Conservation (phyloP, 2,329 filamentous ascomycete species). For the Hypoxylon sp. region DNA sequence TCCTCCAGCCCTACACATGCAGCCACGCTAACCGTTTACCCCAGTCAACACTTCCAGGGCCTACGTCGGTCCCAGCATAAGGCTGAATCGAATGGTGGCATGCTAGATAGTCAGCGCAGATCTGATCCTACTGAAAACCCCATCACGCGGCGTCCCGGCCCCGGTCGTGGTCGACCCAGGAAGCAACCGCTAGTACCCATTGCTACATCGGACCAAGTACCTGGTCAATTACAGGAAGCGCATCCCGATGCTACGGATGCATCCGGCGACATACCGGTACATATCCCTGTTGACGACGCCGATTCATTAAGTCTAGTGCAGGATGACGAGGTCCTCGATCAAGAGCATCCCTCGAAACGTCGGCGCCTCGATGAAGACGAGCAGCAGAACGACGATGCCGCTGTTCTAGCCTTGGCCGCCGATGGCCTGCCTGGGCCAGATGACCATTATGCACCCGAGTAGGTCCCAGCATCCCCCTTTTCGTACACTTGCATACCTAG, state of each 20-base stretch:
- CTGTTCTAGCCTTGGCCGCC: slow-evolving; percentile 43
- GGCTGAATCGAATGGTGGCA: slow-evolving; percentile 52
- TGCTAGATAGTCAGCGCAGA: slow-evolving; percentile 49
- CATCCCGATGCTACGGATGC: slow-evolving; percentile 20
- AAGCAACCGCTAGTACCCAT: slow-evolving; percentile 51
- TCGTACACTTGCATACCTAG: background rate
- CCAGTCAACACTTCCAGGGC: slow-evolving; percentile 69
- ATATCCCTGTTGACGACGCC: slow-evolving; percentile 31
- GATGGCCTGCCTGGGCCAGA: slow-evolving; percentile 39
- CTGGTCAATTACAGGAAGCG: slow-evolving; percentile 20
- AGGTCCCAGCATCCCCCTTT: slow-evolving; percentile 21
- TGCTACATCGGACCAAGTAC: slow-evolving; percentile 14
- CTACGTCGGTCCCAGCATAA: slow-evolving; percentile 65
- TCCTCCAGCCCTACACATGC: slow-evolving; percentile 1
- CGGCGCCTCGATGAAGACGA: slow-evolving; percentile 42
- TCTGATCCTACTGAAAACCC: slow-evolving; percentile 64
- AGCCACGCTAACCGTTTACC: slow-evolving; percentile 25
- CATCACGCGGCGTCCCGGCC: slow-evolving; percentile 67
- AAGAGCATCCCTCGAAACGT: slow-evolving; percentile 46
- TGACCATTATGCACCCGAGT: slow-evolving; percentile 44
- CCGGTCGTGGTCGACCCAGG: slow-evolving; percentile 62
- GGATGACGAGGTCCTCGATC: slow-evolving; percentile 38
- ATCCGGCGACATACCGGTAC: slow-evolving; percentile 18
- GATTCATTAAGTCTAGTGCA: slow-evolving; percentile 34
- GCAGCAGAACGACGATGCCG: slow-evolving; percentile 40